Base-by-base conservation (phyloP, 768 basidiomycete genomes). In the Pulveroboletus sp. region DNA sequence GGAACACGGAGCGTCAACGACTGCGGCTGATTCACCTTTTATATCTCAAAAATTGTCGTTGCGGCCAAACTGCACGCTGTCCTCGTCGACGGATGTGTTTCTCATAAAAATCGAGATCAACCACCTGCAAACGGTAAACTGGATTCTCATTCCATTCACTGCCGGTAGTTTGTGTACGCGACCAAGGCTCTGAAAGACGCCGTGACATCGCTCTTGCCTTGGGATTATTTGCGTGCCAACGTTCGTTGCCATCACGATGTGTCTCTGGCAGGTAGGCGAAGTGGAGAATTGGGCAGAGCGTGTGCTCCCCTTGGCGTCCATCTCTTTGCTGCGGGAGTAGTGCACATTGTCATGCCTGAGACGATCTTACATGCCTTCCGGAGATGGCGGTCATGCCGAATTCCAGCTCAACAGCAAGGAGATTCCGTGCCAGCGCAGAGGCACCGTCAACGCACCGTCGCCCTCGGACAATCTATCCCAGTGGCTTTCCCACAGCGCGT, bases 391-490 rank as follows among this genome's bases (percentile, higher is more conserved):
- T 46, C 32, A 4, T 56, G 21, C 36, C 30, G 39, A 38, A 46
- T 28, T 26, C 39, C 40, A 49, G 50, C 18, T 52, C 35, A 38
- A 57, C 40, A 28, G 14, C 31, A 39, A 39, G 26, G 39, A 47
- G 39, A 49, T 46, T 49, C 28, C 11, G 27, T 6, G 15, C n/a
- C 8, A 28, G 30, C 18, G 26, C 8, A 27, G 39, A 46, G 31
- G 38, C 30, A 31, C 24, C 27, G 15, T 24, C 43, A 38, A 43
- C 14, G 5, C 27, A 31, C 50, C 57, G 42, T 28, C 47, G 26
- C 50, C 58, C 48, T 57, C 60, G 58, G 58, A 50, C 52, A 46
- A 52, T 40, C 28, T 26, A 37, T 5, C 26, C 14, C 39, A 42
- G 31, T 26, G 39, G 31, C 30, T 28, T 52, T 60, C 45, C 38